Percentiles rank a stretch among this genome's conserved stretches.
Conservation (phyloP, 345 rosid species). For the Anacardium occidentale region DNA sequence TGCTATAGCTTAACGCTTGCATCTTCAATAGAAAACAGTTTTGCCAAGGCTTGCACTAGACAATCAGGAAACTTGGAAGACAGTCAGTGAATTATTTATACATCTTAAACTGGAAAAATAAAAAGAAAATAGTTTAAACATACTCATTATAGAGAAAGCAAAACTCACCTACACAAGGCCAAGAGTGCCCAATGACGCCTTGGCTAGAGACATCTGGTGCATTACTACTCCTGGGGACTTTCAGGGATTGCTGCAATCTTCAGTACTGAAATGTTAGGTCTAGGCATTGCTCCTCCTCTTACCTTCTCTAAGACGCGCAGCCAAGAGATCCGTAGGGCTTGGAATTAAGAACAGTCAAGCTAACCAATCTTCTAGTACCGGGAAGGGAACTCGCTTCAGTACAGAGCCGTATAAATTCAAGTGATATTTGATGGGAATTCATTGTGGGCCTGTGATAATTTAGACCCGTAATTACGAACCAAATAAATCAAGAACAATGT, state of each 20-base stretch:
- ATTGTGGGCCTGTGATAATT: too few species aligned
- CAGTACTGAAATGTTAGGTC: neutral
- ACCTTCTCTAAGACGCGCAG: neutral
- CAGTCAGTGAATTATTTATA: neutral
- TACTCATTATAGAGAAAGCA: neutral
- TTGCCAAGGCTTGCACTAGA: neutral
- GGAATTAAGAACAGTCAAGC: too few species aligned
- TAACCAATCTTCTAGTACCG: neutral
- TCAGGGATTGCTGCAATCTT: neutral
- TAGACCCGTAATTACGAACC: too few species aligned
- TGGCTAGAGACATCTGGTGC: neutral
- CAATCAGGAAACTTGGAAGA: too few species aligned
- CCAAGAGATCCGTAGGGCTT: neutral
- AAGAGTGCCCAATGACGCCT: neutral
- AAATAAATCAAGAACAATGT: too few species aligned
- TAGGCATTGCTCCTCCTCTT: constrained; percentile 11
- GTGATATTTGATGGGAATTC: constrained; percentile 1
- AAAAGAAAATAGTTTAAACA: neutral
- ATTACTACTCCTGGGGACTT: constrained; percentile 4
- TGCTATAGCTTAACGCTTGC: neutral
- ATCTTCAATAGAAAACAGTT: neutral
- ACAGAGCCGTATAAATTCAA: neutral
- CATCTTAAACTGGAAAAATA: neutral
- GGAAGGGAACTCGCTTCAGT: neutral
- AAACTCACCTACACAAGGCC: neutral